These are phyloP conservation scores for Neofusicoccum parvum DNA, from an alignment of 2,329 filamentous ascomycete species.

Conservation along the genomic window DNA sequence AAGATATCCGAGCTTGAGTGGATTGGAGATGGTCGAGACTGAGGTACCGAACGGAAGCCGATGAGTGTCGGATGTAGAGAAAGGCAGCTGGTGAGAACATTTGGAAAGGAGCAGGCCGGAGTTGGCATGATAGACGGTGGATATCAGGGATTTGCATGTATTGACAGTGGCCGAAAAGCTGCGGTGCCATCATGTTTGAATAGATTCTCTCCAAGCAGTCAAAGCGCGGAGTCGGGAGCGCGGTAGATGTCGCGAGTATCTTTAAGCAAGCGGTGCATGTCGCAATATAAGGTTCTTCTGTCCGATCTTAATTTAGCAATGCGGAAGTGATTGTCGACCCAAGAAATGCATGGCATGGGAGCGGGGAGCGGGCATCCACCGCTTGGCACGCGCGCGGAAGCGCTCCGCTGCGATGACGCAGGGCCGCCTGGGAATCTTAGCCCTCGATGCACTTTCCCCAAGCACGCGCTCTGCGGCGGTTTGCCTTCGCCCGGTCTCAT, in stretches of 20 bases:
- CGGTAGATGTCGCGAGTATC: conserved; percentile 5
- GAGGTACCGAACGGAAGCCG: conserved; percentile 42
- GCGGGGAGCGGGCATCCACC: background rate
- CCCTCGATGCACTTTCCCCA: background rate
- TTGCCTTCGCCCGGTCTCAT: background rate
- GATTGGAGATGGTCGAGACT: conserved; percentile 86
- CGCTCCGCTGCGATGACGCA: conserved; percentile 2
- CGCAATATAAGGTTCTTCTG: conserved; percentile 1
- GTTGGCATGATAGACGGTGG: conserved; percentile 11
- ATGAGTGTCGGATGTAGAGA: background rate
- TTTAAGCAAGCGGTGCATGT: background rate
- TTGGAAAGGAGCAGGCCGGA: background rate
- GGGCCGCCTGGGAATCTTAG: conserved; percentile 1
- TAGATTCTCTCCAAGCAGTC: conserved; percentile 8
- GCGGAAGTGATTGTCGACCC: background rate
- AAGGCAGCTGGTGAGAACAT: background rate
- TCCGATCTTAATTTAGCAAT: background rate
- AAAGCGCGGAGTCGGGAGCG: conserved; percentile 4
- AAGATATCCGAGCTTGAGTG: conserved; percentile 80
- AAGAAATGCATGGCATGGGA: background rate
- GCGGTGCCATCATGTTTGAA: conserved; percentile 11
- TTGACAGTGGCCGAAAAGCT: background rate
- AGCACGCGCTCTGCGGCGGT: background rate
- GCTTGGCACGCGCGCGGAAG: conserved; percentile 12
- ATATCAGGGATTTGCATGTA: background rate